Evolutionary conservation across 202 grass and related monocot species (phyloP).

Genomic region (Bolboschoenoplectus hybrid): DNA sequence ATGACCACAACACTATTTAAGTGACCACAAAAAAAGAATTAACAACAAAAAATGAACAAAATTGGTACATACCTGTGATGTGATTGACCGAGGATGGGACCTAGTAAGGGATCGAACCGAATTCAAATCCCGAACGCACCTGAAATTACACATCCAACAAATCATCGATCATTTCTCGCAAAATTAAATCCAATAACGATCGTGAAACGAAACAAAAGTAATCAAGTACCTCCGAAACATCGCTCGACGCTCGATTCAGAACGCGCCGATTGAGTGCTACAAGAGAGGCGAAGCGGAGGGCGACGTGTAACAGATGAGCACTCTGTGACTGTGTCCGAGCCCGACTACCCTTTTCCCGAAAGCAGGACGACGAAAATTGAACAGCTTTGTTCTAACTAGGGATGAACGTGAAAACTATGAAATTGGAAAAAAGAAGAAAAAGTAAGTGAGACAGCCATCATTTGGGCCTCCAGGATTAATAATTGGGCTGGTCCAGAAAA

Average conservation of each 20-base stretch:
- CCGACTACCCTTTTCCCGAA: neutral
- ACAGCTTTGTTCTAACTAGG: neutral
- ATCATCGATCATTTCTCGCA: slow-evolving; percentile 32
- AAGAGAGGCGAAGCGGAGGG: neutral
- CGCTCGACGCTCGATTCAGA: neutral
- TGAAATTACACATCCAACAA: slow-evolving; percentile 43
- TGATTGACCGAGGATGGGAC: slow-evolving; percentile 54
- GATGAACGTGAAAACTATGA: neutral
- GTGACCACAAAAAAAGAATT: neutral
- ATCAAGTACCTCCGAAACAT: slow-evolving; percentile 36
- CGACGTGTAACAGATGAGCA: neutral
- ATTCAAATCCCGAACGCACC: slow-evolving; percentile 78
- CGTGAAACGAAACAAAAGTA: neutral
- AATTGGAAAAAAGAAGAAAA: neutral
- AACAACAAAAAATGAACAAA: neutral
- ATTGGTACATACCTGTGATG: slow-evolving; percentile 54
- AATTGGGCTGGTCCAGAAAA: neutral
- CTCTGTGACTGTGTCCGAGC: neutral
- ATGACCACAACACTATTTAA: neutral
- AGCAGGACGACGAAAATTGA: neutral
- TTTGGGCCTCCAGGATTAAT: neutral
- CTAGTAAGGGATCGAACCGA: slow-evolving; percentile 50
- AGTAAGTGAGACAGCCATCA: neutral
- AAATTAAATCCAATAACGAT: slow-evolving; percentile 17
- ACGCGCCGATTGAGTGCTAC: neutral